phyloP scores from a whole-genome alignment of 2,329 filamentous ascomycete genomes.

The Leptographium procerum region DNA sequence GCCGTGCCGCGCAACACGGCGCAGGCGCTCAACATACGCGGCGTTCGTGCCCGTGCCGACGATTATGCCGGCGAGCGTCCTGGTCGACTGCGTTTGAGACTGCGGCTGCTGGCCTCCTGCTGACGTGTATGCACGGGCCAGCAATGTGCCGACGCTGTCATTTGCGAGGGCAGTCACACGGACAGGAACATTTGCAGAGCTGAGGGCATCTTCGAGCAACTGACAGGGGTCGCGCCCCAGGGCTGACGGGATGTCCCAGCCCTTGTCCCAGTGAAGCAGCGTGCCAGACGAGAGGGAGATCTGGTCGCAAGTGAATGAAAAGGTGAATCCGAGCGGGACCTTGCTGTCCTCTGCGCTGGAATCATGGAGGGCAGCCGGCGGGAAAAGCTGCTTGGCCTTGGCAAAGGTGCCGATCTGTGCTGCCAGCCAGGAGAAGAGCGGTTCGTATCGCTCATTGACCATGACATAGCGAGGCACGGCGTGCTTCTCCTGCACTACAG shows the following conservation, averaged over 20 bases:
- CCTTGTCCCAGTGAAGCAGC: conserved; percentile 95
- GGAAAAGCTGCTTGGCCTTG: conserved; percentile 32
- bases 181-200: conserved; percentile 73
- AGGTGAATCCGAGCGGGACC: conserved; percentile 91
- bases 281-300: conserved; percentile 86
- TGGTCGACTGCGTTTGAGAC: neutral
- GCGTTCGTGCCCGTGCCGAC: conserved; percentile 97
- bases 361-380: conserved; percentile 25
- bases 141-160: conserved; percentile 91
- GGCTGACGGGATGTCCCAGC: conserved; percentile 87
- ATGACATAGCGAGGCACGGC: conserved; percentile 82
- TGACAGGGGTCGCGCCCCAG: conserved; percentile 88
- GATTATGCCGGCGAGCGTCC: conserved; percentile 66
- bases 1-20: conserved; percentile 41
- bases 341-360: conserved; percentile 42
- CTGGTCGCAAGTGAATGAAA: conserved; percentile 93
- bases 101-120: conserved; percentile 60
- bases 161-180: conserved; percentile 95
- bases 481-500: conserved; percentile 82
- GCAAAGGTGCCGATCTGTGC: conserved; percentile 87
- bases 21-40: conserved; percentile 88
- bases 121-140: conserved; percentile 81
- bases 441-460: conserved; percentile 70
- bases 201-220: conserved; percentile 77
- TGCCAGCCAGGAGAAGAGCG: conserved; percentile 85